Evolutionary conservation across 2,329 filamentous ascomycete species (phyloP).

Genomic region (Monilinia fructicola): DNA sequence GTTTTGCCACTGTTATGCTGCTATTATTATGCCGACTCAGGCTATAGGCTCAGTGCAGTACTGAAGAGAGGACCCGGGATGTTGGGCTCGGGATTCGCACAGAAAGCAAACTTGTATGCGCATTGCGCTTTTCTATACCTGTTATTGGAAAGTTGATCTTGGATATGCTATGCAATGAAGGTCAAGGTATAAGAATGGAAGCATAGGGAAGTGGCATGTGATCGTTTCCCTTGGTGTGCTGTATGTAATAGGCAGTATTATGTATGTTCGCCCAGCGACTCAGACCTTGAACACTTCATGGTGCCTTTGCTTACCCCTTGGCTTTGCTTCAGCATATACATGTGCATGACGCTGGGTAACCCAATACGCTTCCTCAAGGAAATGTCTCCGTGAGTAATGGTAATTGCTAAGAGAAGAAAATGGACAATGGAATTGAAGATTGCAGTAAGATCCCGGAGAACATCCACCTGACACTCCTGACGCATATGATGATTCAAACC

Average conservation of each 20-base stretch:
- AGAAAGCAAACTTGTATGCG: slow-evolving; percentile 7
- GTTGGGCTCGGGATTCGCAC: slow-evolving; percentile 13
- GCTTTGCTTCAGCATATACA: neutral
- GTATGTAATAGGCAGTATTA: neutral
- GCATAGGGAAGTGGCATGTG: slow-evolving; percentile 20
- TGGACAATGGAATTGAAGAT: slow-evolving; percentile 3
- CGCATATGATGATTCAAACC: slow-evolving; percentile 14
- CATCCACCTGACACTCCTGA: slow-evolving; percentile 20
- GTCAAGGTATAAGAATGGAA: neutral
- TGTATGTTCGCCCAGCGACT: slow-evolving; percentile 14
- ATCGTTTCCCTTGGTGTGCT: slow-evolving; percentile 10
- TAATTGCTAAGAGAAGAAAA: slow-evolving; percentile 1
- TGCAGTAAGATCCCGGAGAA: slow-evolving; percentile 17
- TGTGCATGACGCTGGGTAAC: slow-evolving; percentile 5
- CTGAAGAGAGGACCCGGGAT: slow-evolving; percentile 5
- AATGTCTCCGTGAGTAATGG: slow-evolving; percentile 14
- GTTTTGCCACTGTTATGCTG: slow-evolving; percentile 4
- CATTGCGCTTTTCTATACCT: neutral
- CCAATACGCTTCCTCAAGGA: slow-evolving; percentile 11
- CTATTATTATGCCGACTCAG: slow-evolving; percentile 4
- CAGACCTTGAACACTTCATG: slow-evolving; percentile 21
- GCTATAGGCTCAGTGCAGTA: neutral
- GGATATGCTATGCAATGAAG: slow-evolving; percentile 4
- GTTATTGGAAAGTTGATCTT: neutral
- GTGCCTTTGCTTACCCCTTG: slow-evolving; percentile 13